Evolutionary conservation across 2,329 filamentous ascomycete genomes (phyloP), one percentile per base, ranked within the genome.

Genomic region (Beauveria asiatica): DNA sequence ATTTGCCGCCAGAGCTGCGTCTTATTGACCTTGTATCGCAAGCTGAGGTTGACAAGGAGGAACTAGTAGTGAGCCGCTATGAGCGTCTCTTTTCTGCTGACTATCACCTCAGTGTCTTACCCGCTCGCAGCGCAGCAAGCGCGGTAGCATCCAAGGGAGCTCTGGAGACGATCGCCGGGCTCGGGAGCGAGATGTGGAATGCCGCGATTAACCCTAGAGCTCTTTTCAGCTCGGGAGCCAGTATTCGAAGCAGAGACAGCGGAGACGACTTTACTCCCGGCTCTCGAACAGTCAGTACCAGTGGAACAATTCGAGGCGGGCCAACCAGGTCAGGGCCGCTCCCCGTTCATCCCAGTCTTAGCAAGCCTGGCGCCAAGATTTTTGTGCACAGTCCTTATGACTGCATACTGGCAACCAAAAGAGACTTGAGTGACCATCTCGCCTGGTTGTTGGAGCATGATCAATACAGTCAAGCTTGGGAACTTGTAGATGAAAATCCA

Each of bases 321-420:
- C 63, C 64, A 8, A 64, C 64, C 11, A 69, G 66, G 45, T 60
- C 68, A 7, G 62, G 64, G 3, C 64, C 68, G 3, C 71, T 72
- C 42, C 72, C 76, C 13, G 75, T 80, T 2, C 80, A 87, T 69
- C 73, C 82, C 59, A 78, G 78, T 66, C 71, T 88, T 64, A 67
- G 80, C 65, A 80, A 84, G 67, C 78, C 77, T 55, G 80, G 83
- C 1, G 72, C 80, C 66, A 81, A 97, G 68, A 89, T 99, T 17
- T 97, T 97, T 70, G 90, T 99, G 45, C 92, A 96, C 68, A 97
- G 92, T 67, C 94, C 94, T 0, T 99, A 95, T 69, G 94, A 99
- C 73, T 97, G 92, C 67, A 88, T 97, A n/a, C 77, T 97, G 59
- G 90, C 91, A 0, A 90, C 94, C 2, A 92, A 92, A 70, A 82